Percentiles rank a stretch among this genome's conserved stretches.
phyloP scores from a whole-genome alignment of 108 stramenopile species.

The Nannochloropsis granulata region DNA sequence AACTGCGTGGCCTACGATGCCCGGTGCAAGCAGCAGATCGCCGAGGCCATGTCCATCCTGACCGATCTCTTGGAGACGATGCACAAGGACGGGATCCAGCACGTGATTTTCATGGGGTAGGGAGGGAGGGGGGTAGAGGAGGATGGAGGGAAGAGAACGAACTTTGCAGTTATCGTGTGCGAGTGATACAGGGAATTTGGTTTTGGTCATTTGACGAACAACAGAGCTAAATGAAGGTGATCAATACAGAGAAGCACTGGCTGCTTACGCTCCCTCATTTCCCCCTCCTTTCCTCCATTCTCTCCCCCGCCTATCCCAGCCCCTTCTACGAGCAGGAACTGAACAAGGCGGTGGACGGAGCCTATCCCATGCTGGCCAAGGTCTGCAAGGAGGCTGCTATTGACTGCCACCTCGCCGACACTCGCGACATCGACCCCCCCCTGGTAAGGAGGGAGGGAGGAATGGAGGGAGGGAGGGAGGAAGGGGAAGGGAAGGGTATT shows the following conservation, averaged over 20 bases:
- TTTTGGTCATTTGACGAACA: too few species aligned
- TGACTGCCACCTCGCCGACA: neutral
- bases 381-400: neutral
- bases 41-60: neutral
- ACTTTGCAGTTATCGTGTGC: too few species aligned
- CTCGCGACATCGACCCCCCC: neutral
- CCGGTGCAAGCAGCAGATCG: neutral
- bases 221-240: too few species aligned
- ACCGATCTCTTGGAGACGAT: neutral
- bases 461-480: neutral
- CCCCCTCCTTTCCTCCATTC: neutral
- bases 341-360: neutral
- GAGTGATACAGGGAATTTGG: too few species aligned
- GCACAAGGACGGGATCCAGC: neutral
- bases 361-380: neutral
- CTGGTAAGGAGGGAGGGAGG: neutral
- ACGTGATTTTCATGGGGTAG: neutral
- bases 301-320: neutral
- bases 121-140: neutral
- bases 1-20: neutral
- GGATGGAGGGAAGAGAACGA: neutral
- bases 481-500: neutral
- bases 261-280: neutral
- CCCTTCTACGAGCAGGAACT: neutral
- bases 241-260: too few species aligned